Evolutionary conservation across 306 rosid species (phyloP).

Genomic region (Betula pendula): DNA sequence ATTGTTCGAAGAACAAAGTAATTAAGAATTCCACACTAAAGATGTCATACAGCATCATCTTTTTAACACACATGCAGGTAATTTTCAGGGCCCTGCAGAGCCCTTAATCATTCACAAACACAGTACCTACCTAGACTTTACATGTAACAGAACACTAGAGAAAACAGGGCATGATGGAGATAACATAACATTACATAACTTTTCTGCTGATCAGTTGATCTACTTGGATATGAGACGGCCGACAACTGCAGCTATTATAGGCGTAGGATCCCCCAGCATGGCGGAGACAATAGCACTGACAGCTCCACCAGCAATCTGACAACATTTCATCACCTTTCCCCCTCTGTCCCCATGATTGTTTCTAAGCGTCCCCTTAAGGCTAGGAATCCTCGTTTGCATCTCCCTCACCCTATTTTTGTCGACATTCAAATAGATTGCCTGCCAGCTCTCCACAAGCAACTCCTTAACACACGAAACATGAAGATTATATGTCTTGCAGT

Average conservation of each 20-base stretch:
- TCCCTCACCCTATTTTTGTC: constrained; percentile 51
- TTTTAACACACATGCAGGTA: too few species aligned
- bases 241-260: constrained; percentile 44
- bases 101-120: too few species aligned
- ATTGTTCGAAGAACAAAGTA: too few species aligned
- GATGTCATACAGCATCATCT: background rate
- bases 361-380: constrained; percentile 42
- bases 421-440: constrained; percentile 44
- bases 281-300: constrained; percentile 48
- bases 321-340: constrained; percentile 38
- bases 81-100: too few species aligned
- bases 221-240: constrained; percentile 43
- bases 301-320: constrained; percentile 53
- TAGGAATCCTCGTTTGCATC: constrained; percentile 51
- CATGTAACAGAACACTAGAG: background rate
- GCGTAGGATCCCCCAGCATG: constrained; percentile 55
- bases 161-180: background rate
- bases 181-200: background rate
- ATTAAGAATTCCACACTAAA: too few species aligned
- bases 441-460: constrained; percentile 58
- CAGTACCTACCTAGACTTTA: too few species aligned
- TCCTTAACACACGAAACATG: constrained; percentile 58
- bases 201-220: background rate
- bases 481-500: constrained; percentile 47
- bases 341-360: constrained; percentile 29